These are phyloP conservation scores for Phytophthora constricta DNA, from an alignment of 352 stramenopile genomes.

Conservation along the genomic window DNA sequence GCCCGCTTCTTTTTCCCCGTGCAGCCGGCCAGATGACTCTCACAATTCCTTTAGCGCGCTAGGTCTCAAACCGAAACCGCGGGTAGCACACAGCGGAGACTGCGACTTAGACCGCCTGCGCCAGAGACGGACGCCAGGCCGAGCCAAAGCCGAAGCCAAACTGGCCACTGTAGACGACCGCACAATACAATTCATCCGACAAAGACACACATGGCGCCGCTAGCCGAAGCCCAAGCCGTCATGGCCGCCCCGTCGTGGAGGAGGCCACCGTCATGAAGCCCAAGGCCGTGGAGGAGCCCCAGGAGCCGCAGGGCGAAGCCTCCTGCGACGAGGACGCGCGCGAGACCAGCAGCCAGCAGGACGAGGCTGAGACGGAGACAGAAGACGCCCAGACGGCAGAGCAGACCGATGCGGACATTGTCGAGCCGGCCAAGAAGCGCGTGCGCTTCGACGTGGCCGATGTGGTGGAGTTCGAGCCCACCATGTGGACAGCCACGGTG, in stretches of 20 bases:
- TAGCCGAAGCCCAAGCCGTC: conserved; percentile 32
- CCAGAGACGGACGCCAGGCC: conserved; percentile 23
- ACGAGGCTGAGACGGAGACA: conserved; percentile 4
- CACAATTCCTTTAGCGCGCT: conserved; percentile 38
- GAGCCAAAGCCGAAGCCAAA: conserved; percentile 12
- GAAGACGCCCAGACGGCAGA: conserved; percentile 14
- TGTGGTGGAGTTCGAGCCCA: conserved; percentile 84
- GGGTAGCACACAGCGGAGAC: background rate
- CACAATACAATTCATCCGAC: conserved; percentile 14
- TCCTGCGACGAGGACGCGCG: conserved; percentile 31
- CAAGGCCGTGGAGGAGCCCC: conserved; percentile 23
- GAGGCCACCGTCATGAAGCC: conserved; percentile 27
- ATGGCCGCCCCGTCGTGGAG: conserved; percentile 8
- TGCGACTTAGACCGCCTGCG: no score
- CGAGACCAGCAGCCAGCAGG: background rate
- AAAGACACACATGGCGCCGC: conserved; percentile 30
- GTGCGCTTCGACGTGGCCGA: conserved; percentile 71
- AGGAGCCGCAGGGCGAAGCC: conserved; percentile 32
- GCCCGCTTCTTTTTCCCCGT: no score
- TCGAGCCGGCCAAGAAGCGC: conserved; percentile 35
- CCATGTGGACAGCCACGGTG: conserved; percentile 81
- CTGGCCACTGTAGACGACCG: conserved; percentile 32
- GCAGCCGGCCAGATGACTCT: background rate
- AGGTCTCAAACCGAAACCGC: conserved; percentile 16
- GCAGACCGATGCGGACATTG: background rate